Evolutionary conservation across 441 rosid species (phyloP).

Genomic region (Populus hybrid): DNA sequence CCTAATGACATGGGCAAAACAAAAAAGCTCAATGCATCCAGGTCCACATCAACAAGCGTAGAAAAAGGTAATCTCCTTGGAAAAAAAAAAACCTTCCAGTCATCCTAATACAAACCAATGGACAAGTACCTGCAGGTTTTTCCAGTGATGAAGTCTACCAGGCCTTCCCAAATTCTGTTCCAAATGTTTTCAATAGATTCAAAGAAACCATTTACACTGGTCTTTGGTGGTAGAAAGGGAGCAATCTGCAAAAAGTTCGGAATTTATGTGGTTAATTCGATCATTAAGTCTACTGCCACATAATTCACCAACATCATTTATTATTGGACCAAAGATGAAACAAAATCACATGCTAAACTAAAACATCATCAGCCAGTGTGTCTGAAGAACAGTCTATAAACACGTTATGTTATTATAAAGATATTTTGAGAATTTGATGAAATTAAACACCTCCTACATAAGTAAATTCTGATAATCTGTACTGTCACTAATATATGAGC

Average conservation of each 20-base stretch:
- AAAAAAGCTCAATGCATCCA: neutral
- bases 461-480: neutral
- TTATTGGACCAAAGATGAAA: neutral
- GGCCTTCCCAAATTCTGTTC: constrained; percentile 64
- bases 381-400: neutral
- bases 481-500: neutral
- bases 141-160: constrained; percentile 73
- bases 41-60: neutral
- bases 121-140: constrained; percentile 67
- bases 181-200: constrained; percentile 57
- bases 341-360: neutral
- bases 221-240: constrained; percentile 67
- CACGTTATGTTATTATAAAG: neutral
- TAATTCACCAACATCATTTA: neutral
- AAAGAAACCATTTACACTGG: constrained; percentile 51
- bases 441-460: neutral
- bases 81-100: too few relatives aligned
- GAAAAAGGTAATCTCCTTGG: too few relatives aligned
- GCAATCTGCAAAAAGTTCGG: constrained; percentile 46
- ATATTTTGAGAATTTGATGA: neutral
- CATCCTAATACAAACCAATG: neutral
- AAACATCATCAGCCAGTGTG: neutral
- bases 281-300: neutral
- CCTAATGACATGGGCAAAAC: neutral
- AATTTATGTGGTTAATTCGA: constrained; percentile 9